Conservation (phyloP, 2,329 filamentous ascomycete species). For the Shiraia sp. region DNA sequence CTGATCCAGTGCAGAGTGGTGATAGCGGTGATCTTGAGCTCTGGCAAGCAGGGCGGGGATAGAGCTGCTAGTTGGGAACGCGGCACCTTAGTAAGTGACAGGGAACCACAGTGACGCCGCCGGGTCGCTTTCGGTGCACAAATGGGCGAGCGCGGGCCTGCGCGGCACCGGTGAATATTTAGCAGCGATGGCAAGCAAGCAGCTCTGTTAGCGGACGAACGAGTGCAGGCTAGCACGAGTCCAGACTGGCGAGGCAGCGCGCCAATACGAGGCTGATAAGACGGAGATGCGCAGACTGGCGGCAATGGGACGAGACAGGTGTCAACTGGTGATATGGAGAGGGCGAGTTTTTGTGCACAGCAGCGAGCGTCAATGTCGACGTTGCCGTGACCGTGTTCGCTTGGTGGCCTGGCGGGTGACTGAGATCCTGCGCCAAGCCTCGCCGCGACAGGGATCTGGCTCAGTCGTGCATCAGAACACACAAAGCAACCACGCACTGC, state of each 20-base stretch:
- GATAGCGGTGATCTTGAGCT: conserved; percentile 29
- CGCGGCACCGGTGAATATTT: conserved; percentile 29
- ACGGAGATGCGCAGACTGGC: background rate
- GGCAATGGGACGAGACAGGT: background rate
- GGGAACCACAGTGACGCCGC: conserved; percentile 22
- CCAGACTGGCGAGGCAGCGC: conserved; percentile 12
- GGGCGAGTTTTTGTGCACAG: background rate
- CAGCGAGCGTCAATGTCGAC: conserved; percentile 10
- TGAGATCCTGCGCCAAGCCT: conserved; percentile 12
- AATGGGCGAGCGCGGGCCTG: conserved; percentile 20
- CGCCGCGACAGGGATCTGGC: conserved; percentile 2
- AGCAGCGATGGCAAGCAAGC: conserved; percentile 13
- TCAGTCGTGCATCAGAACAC: background rate
- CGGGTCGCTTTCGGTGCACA: conserved; percentile 15
- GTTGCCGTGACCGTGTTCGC: conserved; percentile 4
- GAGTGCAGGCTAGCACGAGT: conserved; percentile 14
- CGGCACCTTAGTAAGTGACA: conserved; percentile 27
- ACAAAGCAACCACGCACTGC: background rate
- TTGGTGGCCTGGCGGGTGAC: conserved; percentile 5
- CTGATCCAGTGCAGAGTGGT: conserved; percentile 15
- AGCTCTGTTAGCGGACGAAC: conserved; percentile 23
- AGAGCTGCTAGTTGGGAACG: conserved; percentile 25
- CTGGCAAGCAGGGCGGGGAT: conserved; percentile 30
- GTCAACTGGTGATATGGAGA: background rate
- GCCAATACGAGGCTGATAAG: background rate